Evolutionary conservation across 768 basidiomycete genomes (phyloP).

Genomic region (Baorangia bicolor): DNA sequence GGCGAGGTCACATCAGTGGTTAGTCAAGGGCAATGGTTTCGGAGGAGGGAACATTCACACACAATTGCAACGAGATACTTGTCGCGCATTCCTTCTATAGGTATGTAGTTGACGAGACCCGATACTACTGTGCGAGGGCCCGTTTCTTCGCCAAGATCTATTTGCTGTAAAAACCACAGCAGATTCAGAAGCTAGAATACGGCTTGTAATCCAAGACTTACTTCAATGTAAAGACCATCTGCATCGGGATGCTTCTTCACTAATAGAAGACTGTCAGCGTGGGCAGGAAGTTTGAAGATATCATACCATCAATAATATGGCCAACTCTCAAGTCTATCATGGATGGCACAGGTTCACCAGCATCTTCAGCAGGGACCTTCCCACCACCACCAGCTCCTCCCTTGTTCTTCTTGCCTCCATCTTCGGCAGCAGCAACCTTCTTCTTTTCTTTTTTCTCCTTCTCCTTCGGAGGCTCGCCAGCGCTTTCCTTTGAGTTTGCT

Average conservation of each 20-base stretch:
- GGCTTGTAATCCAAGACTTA: slow-evolving; percentile 26
- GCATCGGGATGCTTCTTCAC: slow-evolving; percentile 97
- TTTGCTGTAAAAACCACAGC: slow-evolving; percentile 57
- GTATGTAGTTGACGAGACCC: slow-evolving; percentile 94
- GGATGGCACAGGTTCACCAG: slow-evolving; percentile 83
- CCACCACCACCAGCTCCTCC: slow-evolving; percentile 30
- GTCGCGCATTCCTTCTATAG: slow-evolving; percentile 90
- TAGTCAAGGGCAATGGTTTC: not conserved
- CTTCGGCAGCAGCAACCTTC: slow-evolving; percentile 44
- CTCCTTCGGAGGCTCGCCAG: slow-evolving; percentile 20
- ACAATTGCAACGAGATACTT: slow-evolving; percentile 84
- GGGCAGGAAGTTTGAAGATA: not conserved
- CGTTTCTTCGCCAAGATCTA: slow-evolving; percentile 92
- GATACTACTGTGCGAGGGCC: slow-evolving; percentile 97
- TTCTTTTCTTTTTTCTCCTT: slow-evolving; percentile 50
- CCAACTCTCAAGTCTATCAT: slow-evolving; percentile 98
- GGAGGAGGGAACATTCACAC: slow-evolving; percentile 22
- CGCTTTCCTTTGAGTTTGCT: slow-evolving; percentile 42
- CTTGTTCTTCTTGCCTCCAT: slow-evolving; percentile 42
- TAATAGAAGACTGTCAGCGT: slow-evolving; percentile 32
- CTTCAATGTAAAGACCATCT: slow-evolving; percentile 96
- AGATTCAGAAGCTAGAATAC: not conserved
- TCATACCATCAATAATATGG: slow-evolving; percentile 83
- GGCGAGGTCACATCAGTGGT: not conserved
- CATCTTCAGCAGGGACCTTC: slow-evolving; percentile 52